A percentile compares a stretch with the other conserved stretches of the same genome.
Conservation (phyloP, 73 alveolate species). For the Effrenium voratum region DNA sequence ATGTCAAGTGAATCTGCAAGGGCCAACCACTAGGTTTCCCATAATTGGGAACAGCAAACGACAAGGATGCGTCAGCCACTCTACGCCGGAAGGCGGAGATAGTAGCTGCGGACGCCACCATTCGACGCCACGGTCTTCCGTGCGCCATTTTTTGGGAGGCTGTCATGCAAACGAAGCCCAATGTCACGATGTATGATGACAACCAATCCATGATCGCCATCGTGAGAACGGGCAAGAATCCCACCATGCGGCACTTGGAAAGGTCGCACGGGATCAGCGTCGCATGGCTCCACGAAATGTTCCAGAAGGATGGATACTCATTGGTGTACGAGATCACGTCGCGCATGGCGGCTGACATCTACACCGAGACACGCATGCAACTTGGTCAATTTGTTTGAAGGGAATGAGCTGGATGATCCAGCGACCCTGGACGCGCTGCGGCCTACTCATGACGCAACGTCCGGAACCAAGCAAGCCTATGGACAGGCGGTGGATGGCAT, state of each 20-base stretch:
- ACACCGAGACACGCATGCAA: constrained; percentile 12
- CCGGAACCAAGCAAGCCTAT: neutral
- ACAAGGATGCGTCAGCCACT: constrained; percentile 35
- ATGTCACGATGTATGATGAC: neutral
- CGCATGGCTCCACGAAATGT: neutral
- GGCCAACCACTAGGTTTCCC: neutral
- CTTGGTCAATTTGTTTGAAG: neutral
- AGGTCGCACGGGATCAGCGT: constrained; percentile 22
- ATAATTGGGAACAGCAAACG: neutral
- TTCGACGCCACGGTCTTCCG: neutral
- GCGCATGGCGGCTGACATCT: constrained; percentile 33
- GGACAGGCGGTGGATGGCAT: neutral
- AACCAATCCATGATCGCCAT: constrained; percentile 5
- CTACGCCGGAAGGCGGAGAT: constrained; percentile 49
- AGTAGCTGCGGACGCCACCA: neutral
- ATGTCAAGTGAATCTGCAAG: neutral
- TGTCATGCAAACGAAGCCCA: neutral
- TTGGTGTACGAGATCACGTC: neutral
- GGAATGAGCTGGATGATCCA: neutral
- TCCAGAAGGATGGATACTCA: neutral
- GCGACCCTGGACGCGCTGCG: neutral
- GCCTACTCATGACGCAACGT: neutral
- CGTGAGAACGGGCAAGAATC: neutral
- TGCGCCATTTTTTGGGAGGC: neutral
- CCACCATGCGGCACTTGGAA: constrained; percentile 53